Evolutionary conservation across 2,329 filamentous ascomycete species (phyloP), one percentile per base, ranked within the genome.

Genomic region (Ustilaginoidea virens): DNA sequence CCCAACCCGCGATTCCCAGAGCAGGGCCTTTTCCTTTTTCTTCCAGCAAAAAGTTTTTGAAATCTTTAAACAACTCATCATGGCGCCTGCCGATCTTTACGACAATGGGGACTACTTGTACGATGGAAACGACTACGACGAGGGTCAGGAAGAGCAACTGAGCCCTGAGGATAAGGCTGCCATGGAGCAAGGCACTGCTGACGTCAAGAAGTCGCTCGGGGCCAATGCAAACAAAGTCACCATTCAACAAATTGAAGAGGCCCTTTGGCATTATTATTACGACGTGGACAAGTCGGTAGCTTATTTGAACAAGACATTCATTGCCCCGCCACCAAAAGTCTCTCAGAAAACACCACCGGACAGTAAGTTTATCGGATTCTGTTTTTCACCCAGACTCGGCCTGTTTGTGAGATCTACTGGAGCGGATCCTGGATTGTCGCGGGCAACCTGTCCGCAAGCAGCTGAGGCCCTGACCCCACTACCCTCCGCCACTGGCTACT

Each of bases 221-320:
- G 51, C 57, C 7, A 61, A 69, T 35, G 60, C 64, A 18, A 56
- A 56, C 38, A 72, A 69, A 36, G 63, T 76, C 41, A 67, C 63
- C 20, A 56, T 51, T 25, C 51, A 46, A 21, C 78, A 93, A 46
- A 87, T 94, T 36, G 74, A 92, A 49, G 87, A 96, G 36, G 70
- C 86, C 0, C 55, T 98, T 11, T 96, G 85, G 83, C 74, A 98
- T 53, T 94, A 94, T 53, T 96, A 87, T 51, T 96, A 86, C 49
- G 86, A 98, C 44, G 64, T 93, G 17, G 78, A 74, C 33, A 93
- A 93, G 53, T 74, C 82, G 1, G 77, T 92, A 21, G 64, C 69
- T 32, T 94, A 92, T 46, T 55, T 98, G 33, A 69, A 74, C 37
- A 79, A 74, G 63, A 74, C 62, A 18, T 69, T 60, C 38, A 56